Evolutionary conservation across 345 rosid species (phyloP).

Genomic region (Brassica nigra): DNA sequence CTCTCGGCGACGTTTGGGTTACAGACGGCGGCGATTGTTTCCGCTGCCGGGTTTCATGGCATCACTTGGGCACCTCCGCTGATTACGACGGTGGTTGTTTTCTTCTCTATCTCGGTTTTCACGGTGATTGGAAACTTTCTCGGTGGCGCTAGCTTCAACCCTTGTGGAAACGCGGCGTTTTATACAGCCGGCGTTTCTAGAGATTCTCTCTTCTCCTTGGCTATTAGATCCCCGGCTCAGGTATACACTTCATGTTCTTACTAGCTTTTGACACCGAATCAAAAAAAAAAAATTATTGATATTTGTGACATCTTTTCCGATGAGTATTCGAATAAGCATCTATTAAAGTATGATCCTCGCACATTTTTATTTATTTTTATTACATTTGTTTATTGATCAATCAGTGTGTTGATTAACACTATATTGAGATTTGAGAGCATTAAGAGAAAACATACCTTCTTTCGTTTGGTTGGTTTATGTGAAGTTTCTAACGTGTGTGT

Average conservation of each 20-base stretch:
- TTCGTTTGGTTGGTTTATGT: conserved; percentile 4
- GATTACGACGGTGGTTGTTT: conserved; percentile 61
- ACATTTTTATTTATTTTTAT: background rate
- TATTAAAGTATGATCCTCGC: background rate
- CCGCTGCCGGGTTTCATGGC: conserved; percentile 53
- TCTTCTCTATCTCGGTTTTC: conserved; percentile 64
- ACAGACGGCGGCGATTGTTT: conserved; percentile 53
- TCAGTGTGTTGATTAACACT: background rate
- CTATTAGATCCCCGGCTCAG: conserved; percentile 90
- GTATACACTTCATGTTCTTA: conserved; percentile 32
- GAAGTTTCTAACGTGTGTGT: conserved; percentile 2
- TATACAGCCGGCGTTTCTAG: conserved; percentile 79
- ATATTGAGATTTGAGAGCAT: background rate
- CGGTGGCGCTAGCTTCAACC: conserved; percentile 96
- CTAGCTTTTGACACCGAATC: conserved; percentile 18
- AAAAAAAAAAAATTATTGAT: background rate
- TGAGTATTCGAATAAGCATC: conserved; percentile 11
- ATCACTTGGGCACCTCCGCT: conserved; percentile 53
- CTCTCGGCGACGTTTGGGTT: conserved; percentile 64
- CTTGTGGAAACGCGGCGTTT: conserved; percentile 80
- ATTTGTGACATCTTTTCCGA: conserved; percentile 3
- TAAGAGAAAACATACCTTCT: background rate
- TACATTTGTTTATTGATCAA: background rate
- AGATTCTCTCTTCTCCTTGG: conserved; percentile 82
- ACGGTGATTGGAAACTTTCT: conserved; percentile 53